A percentile compares a stretch with the other conserved stretches of the same genome.
phyloP scores from a whole-genome alignment of 2,329 filamentous ascomycete species.

The Pleoardoris graminearum region DNA sequence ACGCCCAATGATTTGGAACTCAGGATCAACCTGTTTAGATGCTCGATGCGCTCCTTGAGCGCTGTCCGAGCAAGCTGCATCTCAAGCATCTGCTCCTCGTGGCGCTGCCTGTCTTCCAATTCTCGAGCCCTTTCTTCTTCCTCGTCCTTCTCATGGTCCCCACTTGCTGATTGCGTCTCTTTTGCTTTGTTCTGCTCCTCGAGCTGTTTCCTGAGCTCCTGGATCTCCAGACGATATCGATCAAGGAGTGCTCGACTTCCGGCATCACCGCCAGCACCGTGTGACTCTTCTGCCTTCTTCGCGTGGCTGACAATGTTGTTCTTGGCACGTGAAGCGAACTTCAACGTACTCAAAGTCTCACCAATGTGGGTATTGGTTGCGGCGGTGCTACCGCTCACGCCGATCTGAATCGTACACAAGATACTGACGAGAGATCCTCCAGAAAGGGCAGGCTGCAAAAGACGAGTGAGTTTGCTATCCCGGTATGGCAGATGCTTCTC shows the following conservation, averaged over 20 bases:
- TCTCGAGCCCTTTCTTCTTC: slow-evolving; percentile 70
- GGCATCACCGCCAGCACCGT: slow-evolving; percentile 75
- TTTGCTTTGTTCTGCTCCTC: slow-evolving; percentile 72
- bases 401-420: slow-evolving; percentile 92
- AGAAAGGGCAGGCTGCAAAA: slow-evolving; percentile 89
- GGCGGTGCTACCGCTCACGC: slow-evolving; percentile 72
- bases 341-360: slow-evolving; percentile 93
- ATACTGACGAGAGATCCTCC: slow-evolving; percentile 96
- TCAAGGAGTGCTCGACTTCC: slow-evolving; percentile 86
- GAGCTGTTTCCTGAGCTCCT: slow-evolving; percentile 76
- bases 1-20: slow-evolving; percentile 96
- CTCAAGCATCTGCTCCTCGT: slow-evolving; percentile 97
- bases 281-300: slow-evolving; percentile 88
- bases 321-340: slow-evolving; percentile 94
- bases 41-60: slow-evolving; percentile 94
- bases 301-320: slow-evolving; percentile 98
- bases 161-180: slow-evolving; percentile 56
- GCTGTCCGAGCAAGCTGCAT: slow-evolving; percentile 97
- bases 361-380: slow-evolving; percentile 73
- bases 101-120: slow-evolving; percentile 76
- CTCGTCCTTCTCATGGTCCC: slow-evolving; percentile 61
- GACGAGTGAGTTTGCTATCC: slow-evolving; percentile 93
- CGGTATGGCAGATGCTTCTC: slow-evolving; percentile 95
- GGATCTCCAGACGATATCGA: slow-evolving; percentile 90
- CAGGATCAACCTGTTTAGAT: slow-evolving; percentile 90